Percentiles rank a stretch among this genome's conserved stretches.
Conservation (phyloP, 495 filamentous ascomycete species). For the Aspergillus diversus region DNA sequence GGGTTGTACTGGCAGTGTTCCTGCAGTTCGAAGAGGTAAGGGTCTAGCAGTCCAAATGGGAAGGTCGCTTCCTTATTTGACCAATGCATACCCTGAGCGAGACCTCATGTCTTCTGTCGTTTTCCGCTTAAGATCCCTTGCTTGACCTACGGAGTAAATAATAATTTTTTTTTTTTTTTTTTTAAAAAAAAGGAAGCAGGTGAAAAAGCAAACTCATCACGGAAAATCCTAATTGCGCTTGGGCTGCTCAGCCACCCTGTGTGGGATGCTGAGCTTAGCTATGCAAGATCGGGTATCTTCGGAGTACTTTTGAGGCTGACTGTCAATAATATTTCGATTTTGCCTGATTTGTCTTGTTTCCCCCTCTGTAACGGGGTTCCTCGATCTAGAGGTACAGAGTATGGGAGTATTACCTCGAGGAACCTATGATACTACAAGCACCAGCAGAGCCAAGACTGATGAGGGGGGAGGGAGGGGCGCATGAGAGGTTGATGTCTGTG, state of each 20-base stretch:
- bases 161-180: neutral
- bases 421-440: slow-evolving; percentile 20
- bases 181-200: neutral
- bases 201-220: slow-evolving; percentile 11
- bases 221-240: slow-evolving; percentile 13
- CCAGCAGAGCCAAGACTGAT: slow-evolving; percentile 20
- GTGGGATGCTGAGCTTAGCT: slow-evolving; percentile 8
- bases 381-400: slow-evolving; percentile 19
- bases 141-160: neutral
- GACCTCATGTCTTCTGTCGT: neutral
- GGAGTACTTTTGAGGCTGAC: slow-evolving; percentile 20
- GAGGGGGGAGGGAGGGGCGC: slow-evolving; percentile 15
- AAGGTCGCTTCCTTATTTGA: slow-evolving; percentile 7
- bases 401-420: neutral
- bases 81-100: neutral
- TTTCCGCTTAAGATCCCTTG: neutral
- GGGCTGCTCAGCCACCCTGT: slow-evolving; percentile 16
- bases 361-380: slow-evolving; percentile 9
- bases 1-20: slow-evolving; percentile 31
- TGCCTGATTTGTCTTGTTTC: slow-evolving; percentile 15
- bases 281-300: slow-evolving; percentile 24
- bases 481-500: slow-evolving; percentile 21
- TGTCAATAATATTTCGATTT: slow-evolving; percentile 14
- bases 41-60: slow-evolving; percentile 2
- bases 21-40: slow-evolving; percentile 26